Evolutionary conservation across 768 basidiomycete species (phyloP), one percentile per base, ranked within the genome.

Genomic region (Tylopilus rubrobrunneus): DNA sequence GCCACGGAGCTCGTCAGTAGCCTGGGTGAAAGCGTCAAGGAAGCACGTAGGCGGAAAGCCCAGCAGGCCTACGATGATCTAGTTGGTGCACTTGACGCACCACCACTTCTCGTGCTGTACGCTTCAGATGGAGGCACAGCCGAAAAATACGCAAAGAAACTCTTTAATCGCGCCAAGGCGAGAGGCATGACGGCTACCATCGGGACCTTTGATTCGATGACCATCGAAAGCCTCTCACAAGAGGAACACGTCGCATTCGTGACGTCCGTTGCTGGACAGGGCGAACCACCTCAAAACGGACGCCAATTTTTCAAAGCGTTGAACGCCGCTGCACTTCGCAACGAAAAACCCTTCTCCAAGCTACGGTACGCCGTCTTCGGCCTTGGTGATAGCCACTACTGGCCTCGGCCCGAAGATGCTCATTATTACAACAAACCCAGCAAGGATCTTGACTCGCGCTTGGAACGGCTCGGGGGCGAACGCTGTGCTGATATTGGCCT

Each of bases 351-450:
- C 6, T 75, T 93, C 41, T 57, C 74, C 49, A 85, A 85, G 56
- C 74, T 93, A 55, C 86, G 82, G 65, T 90, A 82, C 70, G 73
- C 86, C 49, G 93, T 98, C 42, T 97, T 98, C 61, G 96, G 78
- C 45, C 88, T 99, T 84, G 97, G 97, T 56, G 97, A 99, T 71
- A 95, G 89, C 68, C 95, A 97, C 73, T 99, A 99, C 75, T 99
- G 97, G 97, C 97, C 97, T 9, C 83, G 97, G 40, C 81, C 89
- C 17, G 94, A 98, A 70, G 97, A 98, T 65, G 87, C 86, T n/a
- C 89, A 92, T 63, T 98, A 96, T 72, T 99, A 98, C 78, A 99
- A 98, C 80, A 97, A 93, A 72, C 86, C 96, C 0, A 82, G 85
- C 17, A 95, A 93, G 72, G 96, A 98, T 57, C 83, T 98, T 48